Base-by-base conservation (phyloP, 2,329 filamentous ascomycete species). In the Hypoxylon sp. region DNA sequence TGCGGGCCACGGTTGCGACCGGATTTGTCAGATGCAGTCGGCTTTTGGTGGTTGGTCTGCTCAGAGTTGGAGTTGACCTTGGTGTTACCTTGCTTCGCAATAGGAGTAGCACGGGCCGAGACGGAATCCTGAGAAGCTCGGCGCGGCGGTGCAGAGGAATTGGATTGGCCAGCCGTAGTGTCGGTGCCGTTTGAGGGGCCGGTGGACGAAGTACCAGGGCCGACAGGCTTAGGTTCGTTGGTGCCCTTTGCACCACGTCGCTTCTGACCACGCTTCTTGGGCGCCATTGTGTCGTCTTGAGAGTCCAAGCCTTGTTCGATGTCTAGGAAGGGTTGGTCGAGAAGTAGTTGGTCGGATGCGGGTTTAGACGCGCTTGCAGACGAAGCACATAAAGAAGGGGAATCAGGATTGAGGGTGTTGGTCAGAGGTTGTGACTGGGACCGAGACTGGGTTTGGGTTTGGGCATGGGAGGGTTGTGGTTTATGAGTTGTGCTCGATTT, bases 261-360 rank as follows among this genome's bases (percentile, higher is more conserved):
- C 56, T 70, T 74, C 59, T 72, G 71, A 62, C 69, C 66, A 56
- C 74, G 74, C 53, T 70, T 74, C 68, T 69, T 75, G 64, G 71
- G 48, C 34, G 71, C 65, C 71, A 71, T 70, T 49, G 54, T 63
- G 28, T 68, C 37, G 48, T 68, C 67, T 50, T 65, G 59, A 7
- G 57, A 47, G 22, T 62, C 41, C 11, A 57, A 11, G n/a, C 59
- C 58, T 57, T 64, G 52, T 50, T 65, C 54, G 20, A 66, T 55
- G 57, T 69, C 65, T 48, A 63, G 51, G 56, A 53, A 64, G 41
- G 55, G 28, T 17, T 46, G 15, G 50, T 32, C 26, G 56, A 62
- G 50, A 32, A 60, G 19, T 17, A 41, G 59, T 39, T 53, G 58
- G 17, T 28, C 5, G 24, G 44, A 37, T 22, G 24, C 1, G 24